A percentile compares a stretch with the other conserved stretches of the same genome.
Conservation (phyloP, 768 basidiomycete species). For the Agaricus blazei region DNA sequence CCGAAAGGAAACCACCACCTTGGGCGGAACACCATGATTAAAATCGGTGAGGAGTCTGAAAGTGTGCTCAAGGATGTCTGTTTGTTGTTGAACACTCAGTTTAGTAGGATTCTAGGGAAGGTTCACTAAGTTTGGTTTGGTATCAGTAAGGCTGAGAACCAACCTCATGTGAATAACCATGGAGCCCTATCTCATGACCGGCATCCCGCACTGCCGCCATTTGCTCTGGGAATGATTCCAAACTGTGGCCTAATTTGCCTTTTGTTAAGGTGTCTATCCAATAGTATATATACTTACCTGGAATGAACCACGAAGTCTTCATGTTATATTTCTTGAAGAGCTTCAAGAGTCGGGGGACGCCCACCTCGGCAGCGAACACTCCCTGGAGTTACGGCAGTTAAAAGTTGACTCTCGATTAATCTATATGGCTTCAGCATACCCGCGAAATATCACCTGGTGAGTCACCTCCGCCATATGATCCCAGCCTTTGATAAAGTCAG, state of each 20-base stretch:
- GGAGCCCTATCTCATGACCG: constrained; percentile 64
- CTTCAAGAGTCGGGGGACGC: constrained; percentile 61
- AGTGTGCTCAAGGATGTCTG: constrained; percentile 64
- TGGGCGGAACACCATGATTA: constrained; percentile 53
- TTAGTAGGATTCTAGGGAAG: constrained; percentile 49
- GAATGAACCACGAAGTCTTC: constrained; percentile 72
- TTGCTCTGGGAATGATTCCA: constrained; percentile 70
- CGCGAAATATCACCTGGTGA: constrained; percentile 65
- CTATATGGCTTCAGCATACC: constrained; percentile 22
- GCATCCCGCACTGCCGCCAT: constrained; percentile 67
- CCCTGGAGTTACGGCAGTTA: constrained; percentile 29
- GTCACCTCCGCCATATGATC: constrained; percentile 74
- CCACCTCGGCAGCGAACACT: constrained; percentile 75
- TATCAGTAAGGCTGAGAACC: background rate
- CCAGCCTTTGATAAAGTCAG: constrained; percentile 41
- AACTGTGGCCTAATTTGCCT: constrained; percentile 46
- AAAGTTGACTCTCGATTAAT: background rate
- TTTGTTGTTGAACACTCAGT: constrained; percentile 62
- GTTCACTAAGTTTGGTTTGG: background rate
- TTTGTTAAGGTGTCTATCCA: background rate
- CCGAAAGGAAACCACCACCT: constrained; percentile 18
- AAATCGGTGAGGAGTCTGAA: constrained; percentile 61
- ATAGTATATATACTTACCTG: constrained; percentile 32
- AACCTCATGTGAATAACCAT: constrained; percentile 70
- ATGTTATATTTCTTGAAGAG: constrained; percentile 67